These are phyloP conservation scores for Iodosphaeria phyllophila DNA, from an alignment of 2,329 filamentous ascomycete genomes.

Conservation along the genomic window DNA sequence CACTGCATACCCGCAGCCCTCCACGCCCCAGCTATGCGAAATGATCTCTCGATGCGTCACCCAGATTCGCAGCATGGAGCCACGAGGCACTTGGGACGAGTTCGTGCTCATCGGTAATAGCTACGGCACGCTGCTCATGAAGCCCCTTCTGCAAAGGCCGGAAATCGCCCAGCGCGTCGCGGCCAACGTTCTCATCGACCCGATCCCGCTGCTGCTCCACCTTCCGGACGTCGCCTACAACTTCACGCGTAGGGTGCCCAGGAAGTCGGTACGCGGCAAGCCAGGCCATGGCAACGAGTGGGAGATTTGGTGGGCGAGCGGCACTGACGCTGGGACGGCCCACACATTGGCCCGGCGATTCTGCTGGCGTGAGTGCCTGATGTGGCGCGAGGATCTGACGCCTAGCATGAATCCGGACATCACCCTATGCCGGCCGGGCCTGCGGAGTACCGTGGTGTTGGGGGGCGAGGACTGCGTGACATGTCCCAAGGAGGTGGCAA, in stretches of 20 bases:
- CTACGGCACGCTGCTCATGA: conserved; percentile 5
- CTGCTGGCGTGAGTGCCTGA: conserved; percentile 4
- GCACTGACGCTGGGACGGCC: conserved; percentile 3
- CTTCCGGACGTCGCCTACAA: conserved; percentile 5
- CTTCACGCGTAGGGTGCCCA: conserved; percentile 2
- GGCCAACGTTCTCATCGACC: conserved; percentile 4
- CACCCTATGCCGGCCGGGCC: too few relatives aligned
- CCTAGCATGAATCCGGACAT: too few relatives aligned
- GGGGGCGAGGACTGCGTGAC: conserved; percentile 9
- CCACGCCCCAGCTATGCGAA: conserved; percentile 3
- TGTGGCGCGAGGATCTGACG: conserved; percentile 3
- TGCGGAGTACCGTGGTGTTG: conserved; percentile 8
- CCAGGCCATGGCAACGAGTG: too few relatives aligned
- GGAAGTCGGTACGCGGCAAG: conserved; percentile 1
- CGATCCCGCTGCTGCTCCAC: conserved; percentile 3
- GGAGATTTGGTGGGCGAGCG: conserved; percentile 3
- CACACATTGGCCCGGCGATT: conserved; percentile 3
- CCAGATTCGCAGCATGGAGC: too few relatives aligned
- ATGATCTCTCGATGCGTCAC: too few relatives aligned
- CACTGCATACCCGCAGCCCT: conserved; percentile 3
- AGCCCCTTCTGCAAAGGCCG: conserved; percentile 3
- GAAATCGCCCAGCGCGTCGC: conserved; percentile 2
- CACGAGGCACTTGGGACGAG: conserved; percentile 2
- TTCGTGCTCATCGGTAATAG: conserved; percentile 4
- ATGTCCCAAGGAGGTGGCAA: conserved; percentile 7